Evolutionary conservation across 2,329 filamentous ascomycete species (phyloP), one percentile per base, ranked within the genome.

Genomic region (Pyrenophora seminiperda): DNA sequence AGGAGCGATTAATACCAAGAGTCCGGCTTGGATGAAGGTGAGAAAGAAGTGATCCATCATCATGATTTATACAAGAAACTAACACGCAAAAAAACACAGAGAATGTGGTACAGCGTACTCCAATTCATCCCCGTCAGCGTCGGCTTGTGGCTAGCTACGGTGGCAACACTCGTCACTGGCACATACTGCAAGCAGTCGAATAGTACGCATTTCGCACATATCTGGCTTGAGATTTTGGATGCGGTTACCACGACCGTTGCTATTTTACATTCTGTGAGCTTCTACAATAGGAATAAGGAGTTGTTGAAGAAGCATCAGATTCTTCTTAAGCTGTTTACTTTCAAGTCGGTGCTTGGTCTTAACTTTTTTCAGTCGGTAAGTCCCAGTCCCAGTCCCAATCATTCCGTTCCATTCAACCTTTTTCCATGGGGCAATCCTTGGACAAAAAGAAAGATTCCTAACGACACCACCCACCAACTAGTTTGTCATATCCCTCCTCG

Each of bases 311-410:
- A 61, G 31, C 64, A 71, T 31, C 60, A 49, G 7, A 63, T 67
- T 3, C 34, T 70, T 7, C 50, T 68, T 6, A 70, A 71, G 53
- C 56, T 71, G 19, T 44, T 64, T 17, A 62, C 66, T 0, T 70
- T 71, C 54, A 70, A 70, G 36, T 60, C 67, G 5, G 65, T 70
- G 44, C 67, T 70, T 36, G 61, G 62, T 17, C 42, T 71, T 4
- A 70, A 67, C 17, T 58, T 56, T 7, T 24, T 68, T 3, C 67
- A 70, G 41, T 65, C 56, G 17, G 66, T 71, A 61, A 32, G 65
- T 47, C 15, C 6, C 3, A n/a, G n/a, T n/a, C n/a, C n/a, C n/a
- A n/a, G n/a, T n/a, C n/a, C 33, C 10, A 47, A 3, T 29, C 33
- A 14, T 18, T 15, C 9, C 5, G 27, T 30, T 40, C 4, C 20